Base-by-base conservation (phyloP, 495 filamentous ascomycete species). In the Daldinia childiae region DNA sequence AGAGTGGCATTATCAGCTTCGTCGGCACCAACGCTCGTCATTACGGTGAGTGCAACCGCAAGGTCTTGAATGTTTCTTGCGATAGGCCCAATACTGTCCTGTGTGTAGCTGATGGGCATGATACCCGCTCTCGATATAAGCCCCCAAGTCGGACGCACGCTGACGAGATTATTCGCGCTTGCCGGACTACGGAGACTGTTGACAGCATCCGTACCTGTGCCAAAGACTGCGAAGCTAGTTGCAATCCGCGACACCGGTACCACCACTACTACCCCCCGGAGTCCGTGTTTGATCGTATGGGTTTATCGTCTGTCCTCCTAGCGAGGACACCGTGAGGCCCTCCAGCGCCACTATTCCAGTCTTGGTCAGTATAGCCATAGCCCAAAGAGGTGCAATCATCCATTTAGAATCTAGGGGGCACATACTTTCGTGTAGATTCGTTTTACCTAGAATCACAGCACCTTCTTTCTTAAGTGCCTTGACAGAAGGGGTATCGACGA, bases 361-460 rank as follows among this genome's bases (percentile, higher is more conserved):
- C n/a, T 48, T 39, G 9, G 62, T 69, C 56, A 69, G 62, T 41
- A 68, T 27, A 9, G 0, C 27, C 39, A 68, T 27, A 9, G 0
- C 27, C 39, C n/a, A 9, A 43, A 9, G 1, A 24, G 8, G 32
- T 21, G 4, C 4, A 21, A 15, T 1, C 1, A 26, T 29, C 4
- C 21, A 17, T 1, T 27, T 4, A 24, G 11, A 7, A 21, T 24
- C 9, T 7, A 29, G 32, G 1, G 11, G 34, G 7, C 50, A 55
- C 62, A 26, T 69, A 73, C 71, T 65, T 32, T 90, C 90, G 71
- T 91, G 89, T 12, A 91, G 72, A 74, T 91, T 91, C 0, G 87
- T 78, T 67, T 91, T 92, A 0, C 87, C 90, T 0, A 91, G 76
- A 17, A 92, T 87, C n/a, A 92, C 82, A 0, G 87, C 87, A 0